Evolutionary conservation across 176 grass and related monocot genomes (phyloP), one percentile per base, ranked within the genome.

Genomic region (Saccharum spontaneum): DNA sequence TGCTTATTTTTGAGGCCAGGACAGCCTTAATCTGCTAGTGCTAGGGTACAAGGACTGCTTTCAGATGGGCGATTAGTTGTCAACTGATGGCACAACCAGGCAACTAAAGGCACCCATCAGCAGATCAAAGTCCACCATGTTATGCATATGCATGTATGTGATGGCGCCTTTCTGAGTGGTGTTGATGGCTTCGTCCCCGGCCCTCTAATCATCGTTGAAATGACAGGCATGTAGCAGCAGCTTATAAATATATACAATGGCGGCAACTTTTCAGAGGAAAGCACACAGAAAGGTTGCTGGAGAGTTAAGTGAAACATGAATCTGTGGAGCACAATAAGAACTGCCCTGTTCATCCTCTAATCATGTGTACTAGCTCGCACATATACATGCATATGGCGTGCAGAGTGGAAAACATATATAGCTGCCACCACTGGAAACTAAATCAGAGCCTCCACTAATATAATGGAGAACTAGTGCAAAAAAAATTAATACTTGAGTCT

Each of bases 331-430:
- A 52, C 69, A 64, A 55, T 67, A 48, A 50, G 54, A 86, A 64
- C 88, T 72, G 64, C 57, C 41, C 67, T 52, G 24, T 52, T 63
- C 54, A 65, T 49, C 1, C 3, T 41, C 40, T n/a, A 11, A 13
- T 61, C 26, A 38, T 14, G 8, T 61, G n/a, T 10, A 10, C 3
- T 54, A 54, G 9, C 57, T 23, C 57, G 5, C 20, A 69, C 24
- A 38, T 7, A 26, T 11, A 26, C 2, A 28, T 39, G 38, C n/a
- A 16, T 16, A 17, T 4, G 50, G 11, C 43, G 54, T 50, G 30
- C 16, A 77, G 24, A 87, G 63, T 82, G 86, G 71, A 82, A 62
- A 77, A 78, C 71, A 73, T 30, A 18, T 69, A 23, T 64, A 64
- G 30, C 82, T 80, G 38, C 77, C 62, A 76, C 62, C 77, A 76